Base-by-base conservation (phyloP, 2,329 filamentous ascomycete genomes). In the Huntiella savannae region DNA sequence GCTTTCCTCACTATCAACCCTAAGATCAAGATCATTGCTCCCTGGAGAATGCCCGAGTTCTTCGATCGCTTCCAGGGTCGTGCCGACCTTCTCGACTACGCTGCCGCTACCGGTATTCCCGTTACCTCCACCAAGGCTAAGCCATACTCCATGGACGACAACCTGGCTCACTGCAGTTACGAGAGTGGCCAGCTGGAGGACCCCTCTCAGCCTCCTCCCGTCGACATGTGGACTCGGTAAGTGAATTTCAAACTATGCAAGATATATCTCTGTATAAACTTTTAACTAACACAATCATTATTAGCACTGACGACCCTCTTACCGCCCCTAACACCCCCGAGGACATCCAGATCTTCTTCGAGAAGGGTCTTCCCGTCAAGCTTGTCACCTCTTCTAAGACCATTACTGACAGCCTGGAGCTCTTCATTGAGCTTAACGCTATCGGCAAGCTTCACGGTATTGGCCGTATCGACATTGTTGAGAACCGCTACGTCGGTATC, bases 91-190 rank as follows among this genome's bases (percentile, higher is more conserved):
- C 70, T 86, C 43, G 73, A 83, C 59, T 86, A 79, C 57, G 81
- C 81, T 39, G 68, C 65, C 5, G 60, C 73, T 60, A 70, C 73
- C 54, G 71, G 71, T 58, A 82, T 85, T 51, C 79, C 80, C 41
- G 79, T 85, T 50, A 76, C 73, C 28, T 78, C 74, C 55, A 82
- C 79, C 54, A 82, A 82, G 65, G 73, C 75, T 58, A 77, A 78
- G 63, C 77, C 77, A 40, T 82, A 75, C 73, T 69, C 63, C 45
- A 65, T 73, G 70, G 65, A 66, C 45, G 75, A 78, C 61, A 82
- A 84, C 64, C 57, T 83, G 55, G 79, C 77, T 5, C 82, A 88
- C 63, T 83, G 77, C 68, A 71, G 66, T 51, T 92, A 91, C 62
- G 84, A 92, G 67, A 78, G 78, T 44, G 82, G 82, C 58, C 78